Base-by-base conservation (phyloP, 1,284 basidiomycete genomes). In the Ustilago curta region DNA sequence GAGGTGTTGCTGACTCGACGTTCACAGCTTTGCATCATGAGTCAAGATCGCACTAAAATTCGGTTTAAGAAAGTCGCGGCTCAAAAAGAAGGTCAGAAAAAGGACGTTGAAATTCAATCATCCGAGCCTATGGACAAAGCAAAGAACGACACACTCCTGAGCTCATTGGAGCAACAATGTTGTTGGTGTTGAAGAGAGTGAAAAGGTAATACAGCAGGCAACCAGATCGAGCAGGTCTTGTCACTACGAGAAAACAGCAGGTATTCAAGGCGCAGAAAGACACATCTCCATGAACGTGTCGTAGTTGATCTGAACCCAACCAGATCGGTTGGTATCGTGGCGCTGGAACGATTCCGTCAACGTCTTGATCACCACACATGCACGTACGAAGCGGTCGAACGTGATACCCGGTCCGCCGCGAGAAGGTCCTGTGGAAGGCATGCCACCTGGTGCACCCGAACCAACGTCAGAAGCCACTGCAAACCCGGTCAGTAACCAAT, bases 351-450 rank as follows among this genome's bases (percentile, higher is more conserved):
- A 65, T 47, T 80, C 78, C 8, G 79, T 82, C 25, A 82, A 59
- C 14, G 78, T 71, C 69, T 80, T 82, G 74, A 80, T 66, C 27
- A 77, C 77, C 35, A 79, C 78, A 31, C 78, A 79, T 2, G 69
- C 70, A 5, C 79, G 58, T 1, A 81, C 76, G 47, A 81, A 81
- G n/a, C 76, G 57, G 53, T 79, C 77, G 27, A 79, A 79, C 4
- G 70, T 77, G 59, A 79, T 77, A 21, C 70, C 70, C 3, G 63
- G 44, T 7, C 47, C 48, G 16, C 42, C 52, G 27, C 62, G 25
- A 12, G 59, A 52, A n/a, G 69, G 62, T 42, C 58, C 59, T n/a
- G 56, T 42, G 23, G 63, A 39, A 45, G 59, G 35, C 56, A 75
- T 70, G 21, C 67, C 63, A 52, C 72, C 72, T 70, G 63, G 50